Base-by-base conservation (phyloP, 2,329 filamentous ascomycete genomes). In the Colletotrichum truncatum region DNA sequence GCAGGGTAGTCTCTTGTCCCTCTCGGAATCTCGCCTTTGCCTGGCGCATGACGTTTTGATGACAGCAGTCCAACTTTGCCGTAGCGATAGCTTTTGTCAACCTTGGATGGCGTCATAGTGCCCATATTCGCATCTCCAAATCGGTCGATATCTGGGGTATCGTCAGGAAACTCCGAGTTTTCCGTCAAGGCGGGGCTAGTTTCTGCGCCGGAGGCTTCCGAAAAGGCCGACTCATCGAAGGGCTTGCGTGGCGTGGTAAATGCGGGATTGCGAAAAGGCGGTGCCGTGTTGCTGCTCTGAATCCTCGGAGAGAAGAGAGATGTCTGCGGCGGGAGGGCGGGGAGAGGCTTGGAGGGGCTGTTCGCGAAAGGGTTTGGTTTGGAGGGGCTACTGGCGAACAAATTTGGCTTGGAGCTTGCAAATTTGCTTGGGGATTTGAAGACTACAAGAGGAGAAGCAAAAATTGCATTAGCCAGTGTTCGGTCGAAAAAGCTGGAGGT, bases 211-310 rank as follows among this genome's bases (percentile, higher is more conserved):
- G 87, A 89, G 39, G 79, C 77, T 70, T 89, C 87, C 4, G 87
- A 87, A 51, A 86, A 76, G 3, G 80, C 72, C 14, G 83, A 77
- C 32, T 86, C 81, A 34, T 89, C 86, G 64, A 85, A 80, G 0
- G 85, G 82, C 63, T 84, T 86, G 51, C 88, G 84, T 1, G 88
- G 88, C 0, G 88, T 91, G 2, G 85, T 89, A 68, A 91, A 91
- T 3, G 87, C 84, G 1, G 88, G 86, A 69, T 90, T 90, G 21
- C 88, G 85, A 67, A 90, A 90, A 1, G 83, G 80, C 12, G 85
- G 79, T 0, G 83, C 85, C 0, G 80, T 77, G 46, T 80, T 76
- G 38, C 78, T 77, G 57, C 77, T 77, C 5, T 78, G 73, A 4
- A 83, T 67, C 45, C 80, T 76, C 6, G 83, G 80, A 26, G 79